Evolutionary conservation across 2,329 filamentous ascomycete species (phyloP).

Genomic region (Pleurostoma richardsiae): DNA sequence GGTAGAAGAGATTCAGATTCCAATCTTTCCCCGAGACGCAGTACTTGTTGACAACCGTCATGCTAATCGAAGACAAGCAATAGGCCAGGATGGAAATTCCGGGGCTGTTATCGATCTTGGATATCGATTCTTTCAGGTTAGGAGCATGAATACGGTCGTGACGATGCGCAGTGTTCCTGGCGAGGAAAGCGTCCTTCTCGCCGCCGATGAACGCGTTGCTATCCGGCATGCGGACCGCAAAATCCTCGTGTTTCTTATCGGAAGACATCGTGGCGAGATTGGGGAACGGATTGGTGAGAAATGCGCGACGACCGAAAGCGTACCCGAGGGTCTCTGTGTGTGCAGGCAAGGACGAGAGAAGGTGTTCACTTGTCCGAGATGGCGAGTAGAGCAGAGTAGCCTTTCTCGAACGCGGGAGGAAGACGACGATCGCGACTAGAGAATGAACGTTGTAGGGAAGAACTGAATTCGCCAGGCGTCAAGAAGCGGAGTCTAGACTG

Average conservation of each 20-base stretch:
- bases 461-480: no score
- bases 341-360: no score
- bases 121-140: constrained; percentile 30
- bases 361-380: no score
- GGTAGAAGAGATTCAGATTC: constrained; percentile 95
- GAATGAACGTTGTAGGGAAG: no score
- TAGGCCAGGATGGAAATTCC: constrained; percentile 80
- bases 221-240: constrained; percentile 65
- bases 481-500: no score
- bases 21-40: constrained; percentile 86
- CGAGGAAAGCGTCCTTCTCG: constrained; percentile 48
- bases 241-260: constrained; percentile 87
- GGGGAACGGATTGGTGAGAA: neutral
- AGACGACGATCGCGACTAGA: no score
- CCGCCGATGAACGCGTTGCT: constrained; percentile 44
- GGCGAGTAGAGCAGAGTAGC: no score
- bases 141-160: constrained; percentile 20
- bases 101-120: constrained; percentile 67
- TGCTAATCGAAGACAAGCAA: constrained; percentile 93
- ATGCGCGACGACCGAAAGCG: neutral
- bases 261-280: constrained; percentile 54
- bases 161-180: constrained; percentile 33
- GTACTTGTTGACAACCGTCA: constrained; percentile 99
- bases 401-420: no score
- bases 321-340: no score